A percentile compares a stretch with the other conserved stretches of the same genome.
Conservation (phyloP, 768 basidiomycete species). For the Lactarius tabidus region DNA sequence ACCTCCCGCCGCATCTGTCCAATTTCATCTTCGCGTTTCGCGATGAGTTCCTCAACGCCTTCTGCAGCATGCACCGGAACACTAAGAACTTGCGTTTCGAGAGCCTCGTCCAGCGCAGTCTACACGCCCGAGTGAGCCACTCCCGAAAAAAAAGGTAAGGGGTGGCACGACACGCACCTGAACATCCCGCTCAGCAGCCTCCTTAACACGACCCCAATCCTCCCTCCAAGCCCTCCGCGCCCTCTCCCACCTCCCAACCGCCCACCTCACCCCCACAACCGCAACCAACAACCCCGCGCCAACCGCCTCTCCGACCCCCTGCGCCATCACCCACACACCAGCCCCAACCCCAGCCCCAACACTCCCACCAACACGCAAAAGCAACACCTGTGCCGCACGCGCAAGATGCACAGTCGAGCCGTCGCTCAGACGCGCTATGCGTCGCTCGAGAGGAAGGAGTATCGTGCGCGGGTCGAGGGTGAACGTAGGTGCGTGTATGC, state of each 20-base stretch:
- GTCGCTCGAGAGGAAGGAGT: conserved; percentile 20
- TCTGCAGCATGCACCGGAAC: conserved; percentile 25
- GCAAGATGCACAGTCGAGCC: conserved; percentile 25
- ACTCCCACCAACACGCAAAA: conserved; percentile 21
- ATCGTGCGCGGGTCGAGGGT: conserved; percentile 18
- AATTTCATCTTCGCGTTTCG: conserved; percentile 17
- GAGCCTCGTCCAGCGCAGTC: conserved; percentile 18
- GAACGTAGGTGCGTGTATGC: conserved; percentile 18
- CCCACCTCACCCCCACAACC: conserved; percentile 26
- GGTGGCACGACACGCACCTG: conserved; percentile 19
- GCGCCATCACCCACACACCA: conserved; percentile 20
- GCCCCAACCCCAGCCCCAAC: conserved; percentile 25
- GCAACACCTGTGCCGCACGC: conserved; percentile 29
- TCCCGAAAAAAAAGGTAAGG: not conserved
- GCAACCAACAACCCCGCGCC: conserved; percentile 29
- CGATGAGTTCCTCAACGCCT: conserved; percentile 24
- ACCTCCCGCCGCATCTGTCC: conserved; percentile 13
- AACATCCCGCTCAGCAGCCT: conserved; percentile 32
- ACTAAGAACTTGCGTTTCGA: conserved; percentile 24
- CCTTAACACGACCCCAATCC: conserved; percentile 30
- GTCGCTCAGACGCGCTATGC: conserved; percentile 21
- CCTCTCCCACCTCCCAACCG: conserved; percentile 31
- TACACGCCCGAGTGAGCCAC: not conserved
- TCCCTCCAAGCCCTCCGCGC: conserved; percentile 29
- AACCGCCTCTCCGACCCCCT: conserved; percentile 23